Percentiles rank a stretch among this genome's conserved stretches.
Evolutionary conservation across 1,139 yeast genomes (phyloP).

Genomic region (Citeromyces hawaiiensis): DNA sequence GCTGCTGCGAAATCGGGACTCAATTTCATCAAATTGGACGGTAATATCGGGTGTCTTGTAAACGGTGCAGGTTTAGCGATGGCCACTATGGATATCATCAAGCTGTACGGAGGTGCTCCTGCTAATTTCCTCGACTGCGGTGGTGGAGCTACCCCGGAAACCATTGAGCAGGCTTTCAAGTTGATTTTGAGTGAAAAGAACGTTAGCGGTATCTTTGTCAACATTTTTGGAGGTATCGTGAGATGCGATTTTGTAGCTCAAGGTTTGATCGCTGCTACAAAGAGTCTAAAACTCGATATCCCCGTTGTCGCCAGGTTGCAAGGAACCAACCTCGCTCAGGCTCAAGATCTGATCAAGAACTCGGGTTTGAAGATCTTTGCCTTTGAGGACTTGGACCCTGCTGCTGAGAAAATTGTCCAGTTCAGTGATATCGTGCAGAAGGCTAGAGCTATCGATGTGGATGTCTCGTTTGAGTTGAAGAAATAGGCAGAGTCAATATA

Average conservation of each 20-base stretch:
- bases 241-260: constrained; percentile 98
- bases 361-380: constrained; percentile 92
- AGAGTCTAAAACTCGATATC: constrained; percentile 75
- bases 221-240: constrained; percentile 98
- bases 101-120: constrained; percentile 96
- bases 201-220: constrained; percentile 93
- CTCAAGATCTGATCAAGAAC: constrained; percentile 72
- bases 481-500: background rate
- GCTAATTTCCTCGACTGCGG: constrained; percentile 99
- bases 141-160: constrained; percentile 99
- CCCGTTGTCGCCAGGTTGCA: constrained; percentile 98
- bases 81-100: constrained; percentile 99
- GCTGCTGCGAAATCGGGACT: constrained; percentile 83
- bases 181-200: constrained; percentile 80
- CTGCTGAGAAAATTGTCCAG: constrained; percentile 84
- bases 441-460: constrained; percentile 8
- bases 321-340: constrained; percentile 91
- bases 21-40: constrained; percentile 95
- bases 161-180: constrained; percentile 94
- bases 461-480: constrained; percentile 8
- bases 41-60: constrained; percentile 96
- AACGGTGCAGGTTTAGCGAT: constrained; percentile 99
- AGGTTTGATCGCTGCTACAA: constrained; percentile 91
- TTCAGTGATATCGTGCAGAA: constrained; percentile 8
- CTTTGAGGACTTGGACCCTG: constrained; percentile 88